A percentile compares a stretch with the other conserved stretches of the same genome.
Evolutionary conservation across 106 monocot genomes (phyloP).

Genomic region (Posidonia australis): DNA sequence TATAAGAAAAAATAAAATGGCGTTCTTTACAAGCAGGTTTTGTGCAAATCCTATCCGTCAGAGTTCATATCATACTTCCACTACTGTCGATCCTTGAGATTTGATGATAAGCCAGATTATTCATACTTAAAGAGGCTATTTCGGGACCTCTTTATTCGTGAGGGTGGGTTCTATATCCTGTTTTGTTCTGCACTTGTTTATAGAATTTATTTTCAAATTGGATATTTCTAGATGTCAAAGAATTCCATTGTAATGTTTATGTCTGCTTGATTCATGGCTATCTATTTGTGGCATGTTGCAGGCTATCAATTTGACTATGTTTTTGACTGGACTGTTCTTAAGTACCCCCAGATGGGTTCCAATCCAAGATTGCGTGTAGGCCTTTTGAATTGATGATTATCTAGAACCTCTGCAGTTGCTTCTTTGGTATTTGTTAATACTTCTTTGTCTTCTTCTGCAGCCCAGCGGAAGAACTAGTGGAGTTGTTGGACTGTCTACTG

Average conservation of each 20-base stretch:
- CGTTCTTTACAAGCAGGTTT: conserved; percentile 22
- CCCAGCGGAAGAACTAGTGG: conserved; percentile 42
- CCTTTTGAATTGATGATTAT: background rate
- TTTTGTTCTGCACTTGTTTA: no score
- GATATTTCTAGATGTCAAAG: no score
- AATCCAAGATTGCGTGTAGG: conserved; percentile 45
- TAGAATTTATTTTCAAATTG: no score
- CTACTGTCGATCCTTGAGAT: conserved; percentile 60
- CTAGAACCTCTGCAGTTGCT: background rate
- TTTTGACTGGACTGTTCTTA: conserved; percentile 85
- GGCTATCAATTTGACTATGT: conserved; percentile 90
- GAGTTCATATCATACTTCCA: conserved; percentile 70
- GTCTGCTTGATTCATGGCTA: no score
- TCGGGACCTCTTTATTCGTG: conserved; percentile 46
- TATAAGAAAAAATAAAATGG: background rate
- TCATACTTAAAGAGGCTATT: conserved; percentile 68
- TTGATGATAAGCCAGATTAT: conserved; percentile 74
- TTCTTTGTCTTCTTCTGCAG: conserved; percentile 24
- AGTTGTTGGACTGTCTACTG: conserved; percentile 40
- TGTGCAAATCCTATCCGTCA: conserved; percentile 63
- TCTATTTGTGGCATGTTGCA: conserved; percentile 9
- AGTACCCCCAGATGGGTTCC: conserved; percentile 53
- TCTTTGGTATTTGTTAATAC: background rate
- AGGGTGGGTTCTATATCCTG: background rate
- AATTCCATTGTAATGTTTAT: no score